These are phyloP conservation scores for Penicillium nordicum DNA, from an alignment of 2,329 filamentous ascomycete species.

Conservation along the genomic window DNA sequence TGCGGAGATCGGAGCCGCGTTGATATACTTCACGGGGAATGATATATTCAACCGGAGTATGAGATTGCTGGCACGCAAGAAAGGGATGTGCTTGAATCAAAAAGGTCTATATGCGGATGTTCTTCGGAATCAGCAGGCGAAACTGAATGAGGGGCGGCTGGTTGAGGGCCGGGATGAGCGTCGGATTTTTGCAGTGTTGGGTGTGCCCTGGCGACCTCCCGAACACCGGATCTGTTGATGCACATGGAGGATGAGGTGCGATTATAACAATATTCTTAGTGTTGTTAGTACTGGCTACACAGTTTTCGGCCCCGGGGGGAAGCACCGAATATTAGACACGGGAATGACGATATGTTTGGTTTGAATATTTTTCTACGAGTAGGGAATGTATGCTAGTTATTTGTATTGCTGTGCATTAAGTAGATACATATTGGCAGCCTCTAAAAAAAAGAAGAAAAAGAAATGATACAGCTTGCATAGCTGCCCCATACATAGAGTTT, in stretches of 20 bases:
- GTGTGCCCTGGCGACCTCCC: constrained; percentile 79
- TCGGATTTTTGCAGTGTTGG: constrained; percentile 75
- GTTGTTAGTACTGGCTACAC: background rate
- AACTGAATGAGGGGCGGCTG: constrained; percentile 64
- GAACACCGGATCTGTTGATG: constrained; percentile 69
- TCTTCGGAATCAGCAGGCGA: constrained; percentile 56
- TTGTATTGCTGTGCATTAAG: background rate
- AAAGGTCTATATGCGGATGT: constrained; percentile 72
- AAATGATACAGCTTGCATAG: background rate
- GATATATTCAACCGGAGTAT: constrained; percentile 92
- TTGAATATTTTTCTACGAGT: background rate
- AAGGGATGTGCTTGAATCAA: constrained; percentile 82
- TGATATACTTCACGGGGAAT: constrained; percentile 95
- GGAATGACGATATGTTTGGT: background rate
- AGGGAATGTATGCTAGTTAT: background rate
- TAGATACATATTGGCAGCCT: background rate
- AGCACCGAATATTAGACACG: background rate
- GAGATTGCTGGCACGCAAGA: constrained; percentile 72
- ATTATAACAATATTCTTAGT: background rate
- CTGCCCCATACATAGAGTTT: constrained; percentile 1
- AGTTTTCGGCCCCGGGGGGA: background rate
- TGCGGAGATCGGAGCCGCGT: constrained; percentile 72
- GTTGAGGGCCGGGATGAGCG: constrained; percentile 73
- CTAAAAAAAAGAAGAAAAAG: background rate
- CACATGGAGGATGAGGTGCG: background rate